Evolutionary conservation across 176 grass and related monocot species (phyloP), one percentile per base, ranked within the genome.

Genomic region (Zea luxurians): DNA sequence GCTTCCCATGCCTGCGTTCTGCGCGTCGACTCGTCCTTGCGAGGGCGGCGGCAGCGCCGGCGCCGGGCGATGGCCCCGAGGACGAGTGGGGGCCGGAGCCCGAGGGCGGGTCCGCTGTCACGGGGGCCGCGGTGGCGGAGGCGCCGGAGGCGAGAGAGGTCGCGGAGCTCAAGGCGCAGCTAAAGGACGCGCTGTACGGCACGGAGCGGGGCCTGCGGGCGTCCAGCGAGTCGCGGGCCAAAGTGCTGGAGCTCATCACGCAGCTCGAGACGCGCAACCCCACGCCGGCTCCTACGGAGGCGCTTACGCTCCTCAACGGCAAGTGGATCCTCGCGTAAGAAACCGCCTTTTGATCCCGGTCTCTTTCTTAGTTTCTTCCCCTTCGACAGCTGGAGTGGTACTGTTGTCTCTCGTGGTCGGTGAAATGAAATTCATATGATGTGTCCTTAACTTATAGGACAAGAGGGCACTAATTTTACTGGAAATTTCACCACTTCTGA

Each of bases 301-400:
- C 92, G 59, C 90, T 94, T 44, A 54, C 83, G 20, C 89, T 98
- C 17, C 86, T 98, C 66, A 83, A 95, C 87, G 96, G 92, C 52
- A 98, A 92, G 65, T 94, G 96, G 96, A 98, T 98, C 73, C 90
- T 98, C 64, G 87, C 81, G 96, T 98, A 94, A 78, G 87, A 13
- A 53, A 12, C 62, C 11, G 17, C 12, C 38, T 13, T 15, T 58
- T 48, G 11, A 70, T 48, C 66, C 42, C 8, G 41, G 8, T 37
- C 69, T 10, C 36, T 48, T 7, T 17, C 27, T 27, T 27, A 27
- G 27, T 27, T 27, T 27, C 37, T 4, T 8, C 42, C 2, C 60
- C 10, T 52, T 37, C 10, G 45, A 40, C 37, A 40, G 37, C 37
- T 53, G 50, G 15, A 55, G 52, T 54, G 7, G 2, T 17, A 55